Evolutionary conservation across 495 filamentous ascomycete genomes (phyloP), one percentile per base, ranked within the genome.

Genomic region (Saxispiralis lemnorum): DNA sequence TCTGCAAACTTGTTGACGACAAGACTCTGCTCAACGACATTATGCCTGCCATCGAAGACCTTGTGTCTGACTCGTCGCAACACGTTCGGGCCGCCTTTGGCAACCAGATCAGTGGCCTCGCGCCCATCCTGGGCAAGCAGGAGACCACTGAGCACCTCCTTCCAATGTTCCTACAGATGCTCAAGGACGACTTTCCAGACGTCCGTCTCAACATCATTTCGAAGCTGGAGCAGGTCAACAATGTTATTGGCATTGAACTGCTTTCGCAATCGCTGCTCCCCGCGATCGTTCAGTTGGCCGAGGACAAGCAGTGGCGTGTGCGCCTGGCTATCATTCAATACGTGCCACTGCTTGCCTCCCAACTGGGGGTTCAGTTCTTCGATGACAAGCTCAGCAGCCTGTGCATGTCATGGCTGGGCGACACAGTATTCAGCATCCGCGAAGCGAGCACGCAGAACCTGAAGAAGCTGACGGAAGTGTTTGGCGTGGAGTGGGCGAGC

Each of bases 261-360:
- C 78, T 97, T 38, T 94, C 92, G 30, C 85, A 95, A 58, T 93
- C 86, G 21, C 80, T 97, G 31, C 80, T 97, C 30, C 89, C 89
- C 4, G 89, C 89, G n/a, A 97, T 97, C 54, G 85, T 95, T 33
- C 85, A 95, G 56, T 71, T 97, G 48, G 89, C 89, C 44, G 89
- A 96, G 62, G 89, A 97, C 62, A 97, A 97, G 71, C 88, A 97
- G 69, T 97, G 89, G 89, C 82, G 89, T 55, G 89, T 97, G 47
- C 81, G 89, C 41, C 70, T 97, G 41, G 89, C 89, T 38, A 97
- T 97, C 55, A 97, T 97, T 57, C 87, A 96, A 71, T 95, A 97
- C 64, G 95, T 97, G 56, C 89, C 89, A 18, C 72, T 97, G 36
- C 79, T 97, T 32, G 92, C 92, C 36, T 86, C 83, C 53, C 89